A percentile compares a stretch with the other conserved stretches of the same genome.
Conservation (phyloP, 441 rosid genomes). For the Breynia disticha region DNA sequence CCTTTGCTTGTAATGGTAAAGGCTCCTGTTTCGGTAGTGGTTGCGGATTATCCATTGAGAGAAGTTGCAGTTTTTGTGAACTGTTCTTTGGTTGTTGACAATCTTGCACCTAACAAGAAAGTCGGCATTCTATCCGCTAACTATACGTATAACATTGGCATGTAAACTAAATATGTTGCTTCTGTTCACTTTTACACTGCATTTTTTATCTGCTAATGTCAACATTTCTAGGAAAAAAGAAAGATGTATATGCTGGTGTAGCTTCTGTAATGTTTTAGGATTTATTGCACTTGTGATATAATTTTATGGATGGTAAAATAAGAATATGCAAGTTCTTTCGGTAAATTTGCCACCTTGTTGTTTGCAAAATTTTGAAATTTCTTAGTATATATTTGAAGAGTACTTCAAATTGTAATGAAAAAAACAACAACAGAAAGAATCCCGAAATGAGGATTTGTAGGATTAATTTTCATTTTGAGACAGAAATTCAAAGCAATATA, state of each 20-base stretch:
- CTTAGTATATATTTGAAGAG: no score
- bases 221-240: not conserved
- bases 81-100: constrained; percentile 41
- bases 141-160: constrained; percentile 16
- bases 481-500: no score
- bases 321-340: not conserved
- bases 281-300: not conserved
- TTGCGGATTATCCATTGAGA: constrained; percentile 22
- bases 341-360: no score
- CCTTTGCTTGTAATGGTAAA: constrained; percentile 31
- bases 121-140: constrained; percentile 23
- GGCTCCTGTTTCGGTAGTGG: constrained; percentile 30
- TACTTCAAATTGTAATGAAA: no score
- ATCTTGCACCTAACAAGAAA: constrained; percentile 24
- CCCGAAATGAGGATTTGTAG: no score
- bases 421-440: no score
- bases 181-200: not conserved
- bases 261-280: not conserved
- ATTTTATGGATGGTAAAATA: not conserved
- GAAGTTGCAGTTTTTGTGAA: constrained; percentile 23
- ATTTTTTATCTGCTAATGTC: not conserved
- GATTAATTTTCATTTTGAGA: no score
- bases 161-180: constrained; percentile 7
- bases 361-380: no score
- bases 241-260: not conserved